Conservation (phyloP, 2,329 filamentous ascomycete species). For the Fusarium sp. region DNA sequence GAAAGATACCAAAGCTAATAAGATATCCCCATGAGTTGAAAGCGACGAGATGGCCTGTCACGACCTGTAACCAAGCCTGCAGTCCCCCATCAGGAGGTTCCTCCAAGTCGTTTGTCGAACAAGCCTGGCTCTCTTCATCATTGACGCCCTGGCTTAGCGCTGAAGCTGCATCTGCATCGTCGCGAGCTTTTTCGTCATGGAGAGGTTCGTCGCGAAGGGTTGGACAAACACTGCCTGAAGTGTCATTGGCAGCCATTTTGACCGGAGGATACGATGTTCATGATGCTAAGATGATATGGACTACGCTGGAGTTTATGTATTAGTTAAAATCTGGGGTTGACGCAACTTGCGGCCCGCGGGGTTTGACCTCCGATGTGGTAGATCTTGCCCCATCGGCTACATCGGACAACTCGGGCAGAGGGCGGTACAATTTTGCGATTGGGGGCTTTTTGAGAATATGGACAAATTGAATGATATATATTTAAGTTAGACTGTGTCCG, state of each 20-base stretch:
- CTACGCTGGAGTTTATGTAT: constrained; percentile 14
- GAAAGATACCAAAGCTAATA: constrained; percentile 57
- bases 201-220: constrained; percentile 11
- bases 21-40: constrained; percentile 57
- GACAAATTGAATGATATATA: neutral
- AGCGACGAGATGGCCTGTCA: constrained; percentile 54
- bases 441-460: neutral
- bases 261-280: fast-evolving
- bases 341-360: constrained; percentile 26
- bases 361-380: constrained; percentile 29
- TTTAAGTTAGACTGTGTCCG: neutral
- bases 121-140: neutral
- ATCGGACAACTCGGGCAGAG: neutral
- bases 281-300: neutral
- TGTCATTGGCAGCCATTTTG: constrained; percentile 1
- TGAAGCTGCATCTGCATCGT: constrained; percentile 22
- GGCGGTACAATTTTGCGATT: neutral
- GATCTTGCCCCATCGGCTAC: neutral
- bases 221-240: constrained; percentile 22
- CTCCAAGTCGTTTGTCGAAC: neutral
- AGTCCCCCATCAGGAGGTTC: constrained; percentile 54
- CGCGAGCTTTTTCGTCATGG: constrained; percentile 20
- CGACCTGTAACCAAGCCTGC: constrained; percentile 55
- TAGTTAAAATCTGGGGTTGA: neutral
- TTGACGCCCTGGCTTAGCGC: neutral